These are phyloP conservation scores for Globisporangium nodosum DNA, from an alignment of 352 stramenopile species.

Conservation along the genomic window DNA sequence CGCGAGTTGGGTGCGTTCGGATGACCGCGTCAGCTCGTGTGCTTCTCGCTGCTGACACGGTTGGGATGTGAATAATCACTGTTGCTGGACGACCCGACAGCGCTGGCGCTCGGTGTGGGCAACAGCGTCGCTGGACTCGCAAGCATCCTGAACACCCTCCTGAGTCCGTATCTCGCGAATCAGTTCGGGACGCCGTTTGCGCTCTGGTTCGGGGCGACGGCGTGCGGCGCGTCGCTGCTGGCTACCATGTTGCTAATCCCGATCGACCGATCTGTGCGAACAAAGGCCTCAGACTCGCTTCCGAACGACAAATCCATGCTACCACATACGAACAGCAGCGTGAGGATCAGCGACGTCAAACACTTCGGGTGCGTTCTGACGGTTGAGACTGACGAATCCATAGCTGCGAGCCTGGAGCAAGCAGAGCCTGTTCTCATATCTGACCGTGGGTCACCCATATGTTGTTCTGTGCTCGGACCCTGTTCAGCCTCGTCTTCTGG, in stretches of 20 bases:
- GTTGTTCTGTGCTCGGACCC: background rate
- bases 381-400: background rate
- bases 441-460: background rate
- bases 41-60: background rate
- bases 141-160: slow-evolving; percentile 74
- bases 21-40: background rate
- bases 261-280: slow-evolving; percentile 35
- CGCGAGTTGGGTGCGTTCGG: slow-evolving; percentile 45
- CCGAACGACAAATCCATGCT: slow-evolving; percentile 26
- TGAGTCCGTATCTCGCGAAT: slow-evolving; percentile 65
- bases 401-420: background rate
- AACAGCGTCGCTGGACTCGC: slow-evolving; percentile 65
- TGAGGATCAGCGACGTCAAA: slow-evolving; percentile 35
- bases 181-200: slow-evolving; percentile 38
- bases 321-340: slow-evolving; percentile 1
- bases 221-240: slow-evolving; percentile 41
- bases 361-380: slow-evolving; percentile 26
- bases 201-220: slow-evolving; percentile 56
- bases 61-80: background rate
- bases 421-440: background rate
- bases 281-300: slow-evolving; percentile 16
- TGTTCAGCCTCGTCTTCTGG: slow-evolving; percentile 48
- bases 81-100: slow-evolving; percentile 11
- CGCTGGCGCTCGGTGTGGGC: slow-evolving; percentile 76
- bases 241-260: slow-evolving; percentile 41